These are phyloP conservation scores for Leishmania tropica DNA, from an alignment of 208 protist genomes.

Conservation along the genomic window DNA sequence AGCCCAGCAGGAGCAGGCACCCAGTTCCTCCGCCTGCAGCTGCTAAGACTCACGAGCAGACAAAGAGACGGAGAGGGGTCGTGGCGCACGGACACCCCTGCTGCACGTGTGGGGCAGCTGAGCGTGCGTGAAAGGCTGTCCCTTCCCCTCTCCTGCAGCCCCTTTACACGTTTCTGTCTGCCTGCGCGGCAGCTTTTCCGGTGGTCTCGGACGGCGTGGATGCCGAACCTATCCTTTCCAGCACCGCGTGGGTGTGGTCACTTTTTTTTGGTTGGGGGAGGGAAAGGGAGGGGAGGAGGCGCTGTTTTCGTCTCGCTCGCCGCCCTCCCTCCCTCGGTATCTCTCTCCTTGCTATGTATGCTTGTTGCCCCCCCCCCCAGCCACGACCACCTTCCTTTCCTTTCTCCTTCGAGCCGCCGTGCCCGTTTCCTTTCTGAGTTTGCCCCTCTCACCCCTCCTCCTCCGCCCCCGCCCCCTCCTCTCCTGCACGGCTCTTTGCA, in stretches of 20 bases:
- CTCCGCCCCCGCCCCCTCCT: background rate
- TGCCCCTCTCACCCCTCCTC: no score
- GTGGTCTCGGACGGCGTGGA: background rate
- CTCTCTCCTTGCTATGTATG: background rate
- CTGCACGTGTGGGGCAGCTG: background rate
- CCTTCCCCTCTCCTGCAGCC: background rate
- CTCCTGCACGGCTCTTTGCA: background rate
- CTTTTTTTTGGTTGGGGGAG: background rate
- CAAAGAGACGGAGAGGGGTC: background rate
- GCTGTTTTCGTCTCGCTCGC: background rate
- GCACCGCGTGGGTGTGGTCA: background rate
- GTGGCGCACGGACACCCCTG: background rate
- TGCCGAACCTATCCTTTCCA: background rate
- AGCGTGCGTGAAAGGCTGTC: background rate
- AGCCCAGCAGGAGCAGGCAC: conserved; percentile 20
- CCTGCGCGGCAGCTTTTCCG: background rate
- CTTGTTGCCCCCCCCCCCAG: no score
- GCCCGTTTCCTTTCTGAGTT: no score
- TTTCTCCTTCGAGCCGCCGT: no score
- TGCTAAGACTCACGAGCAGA: conserved; percentile 11
- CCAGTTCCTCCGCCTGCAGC: conserved; percentile 31
- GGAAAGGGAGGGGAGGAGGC: background rate
- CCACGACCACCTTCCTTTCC: no score
- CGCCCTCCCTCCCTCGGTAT: background rate
- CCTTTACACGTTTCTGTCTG: background rate